A percentile compares a stretch with the other conserved stretches of the same genome.
These are phyloP conservation scores for Ophiostoma pallidulum DNA, from an alignment of 2,329 filamentous ascomycete species.

Conservation along the genomic window DNA sequence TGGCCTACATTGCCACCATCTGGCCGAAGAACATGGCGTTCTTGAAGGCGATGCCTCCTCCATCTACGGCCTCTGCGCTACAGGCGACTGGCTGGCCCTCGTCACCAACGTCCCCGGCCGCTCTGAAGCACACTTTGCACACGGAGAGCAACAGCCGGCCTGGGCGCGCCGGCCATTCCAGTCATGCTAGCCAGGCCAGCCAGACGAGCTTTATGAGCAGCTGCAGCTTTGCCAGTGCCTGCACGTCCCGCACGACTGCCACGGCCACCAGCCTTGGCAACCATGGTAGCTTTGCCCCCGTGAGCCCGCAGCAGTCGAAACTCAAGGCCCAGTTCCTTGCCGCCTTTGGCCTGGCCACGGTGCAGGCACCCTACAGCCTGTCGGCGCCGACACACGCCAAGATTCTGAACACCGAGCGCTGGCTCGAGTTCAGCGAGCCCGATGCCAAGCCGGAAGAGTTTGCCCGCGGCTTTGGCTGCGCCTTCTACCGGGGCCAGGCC, in stretches of 20 bases:
- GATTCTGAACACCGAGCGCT: constrained; percentile 39
- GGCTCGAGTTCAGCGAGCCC: constrained; percentile 43
- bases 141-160: constrained; percentile 9
- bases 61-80: background rate
- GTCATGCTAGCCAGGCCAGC: constrained; percentile 1
- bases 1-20: constrained; percentile 50
- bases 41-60: background rate
- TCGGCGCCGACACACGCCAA: constrained; percentile 39
- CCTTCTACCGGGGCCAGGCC: constrained; percentile 38
- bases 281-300: constrained; percentile 15
- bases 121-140: background rate
- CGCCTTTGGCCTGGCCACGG: constrained; percentile 42
- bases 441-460: constrained; percentile 35
- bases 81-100: constrained; percentile 9
- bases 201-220: constrained; percentile 2
- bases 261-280: background rate
- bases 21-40: constrained; percentile 36
- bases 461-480: constrained; percentile 42
- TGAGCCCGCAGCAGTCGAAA: constrained; percentile 13
- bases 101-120: background rate
- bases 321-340: constrained; percentile 40
- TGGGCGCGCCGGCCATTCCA: background rate
- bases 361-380: constrained; percentile 43
- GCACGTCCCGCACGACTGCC: background rate
- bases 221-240: background rate